These are phyloP conservation scores for Pouteria glomerata DNA, from an alignment of 148 eudicot genomes.

Conservation along the genomic window DNA sequence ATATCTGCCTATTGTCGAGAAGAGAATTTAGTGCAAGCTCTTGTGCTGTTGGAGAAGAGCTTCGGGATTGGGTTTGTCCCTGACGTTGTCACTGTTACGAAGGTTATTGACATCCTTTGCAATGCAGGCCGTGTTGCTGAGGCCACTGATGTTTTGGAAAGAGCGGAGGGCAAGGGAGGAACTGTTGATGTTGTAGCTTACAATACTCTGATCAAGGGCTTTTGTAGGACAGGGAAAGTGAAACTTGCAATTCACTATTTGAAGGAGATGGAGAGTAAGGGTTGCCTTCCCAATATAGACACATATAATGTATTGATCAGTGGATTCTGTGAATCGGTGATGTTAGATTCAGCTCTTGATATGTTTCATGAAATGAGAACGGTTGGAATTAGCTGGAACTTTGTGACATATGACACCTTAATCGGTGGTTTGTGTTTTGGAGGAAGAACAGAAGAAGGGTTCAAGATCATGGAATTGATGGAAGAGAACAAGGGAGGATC, in stretches of 20 bases:
- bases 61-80: conserved; percentile 59
- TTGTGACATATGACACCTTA: conserved; percentile 57
- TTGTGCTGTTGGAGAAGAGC: conserved; percentile 72
- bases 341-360: conserved; percentile 63
- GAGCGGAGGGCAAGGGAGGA: conserved; percentile 61
- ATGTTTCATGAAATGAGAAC: conserved; percentile 77
- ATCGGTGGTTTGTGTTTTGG: conserved; percentile 56
- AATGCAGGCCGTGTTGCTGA: conserved; percentile 51
- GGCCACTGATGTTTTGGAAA: conserved; percentile 72
- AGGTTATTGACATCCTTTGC: conserved; percentile 59
- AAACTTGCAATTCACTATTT: conserved; percentile 51
- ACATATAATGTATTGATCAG: conserved; percentile 66
- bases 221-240: conserved; percentile 54
- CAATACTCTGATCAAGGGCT: conserved; percentile 73
- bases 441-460: conserved; percentile 55
- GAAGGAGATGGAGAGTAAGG: conserved; percentile 88
- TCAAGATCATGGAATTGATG: conserved; percentile 65
- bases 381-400: conserved; percentile 56
- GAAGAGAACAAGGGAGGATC: conserved; percentile 49
- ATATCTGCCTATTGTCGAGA: conserved; percentile 80
- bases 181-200: conserved; percentile 72
- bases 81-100: conserved; percentile 67
- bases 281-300: conserved; percentile 69
- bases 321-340: conserved; percentile 58
- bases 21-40: conserved; percentile 64